A percentile compares a stretch with the other conserved stretches of the same genome.
These are phyloP conservation scores for Arctium lappa DNA, from an alignment of 129 eudicot genomes.

Conservation along the genomic window DNA sequence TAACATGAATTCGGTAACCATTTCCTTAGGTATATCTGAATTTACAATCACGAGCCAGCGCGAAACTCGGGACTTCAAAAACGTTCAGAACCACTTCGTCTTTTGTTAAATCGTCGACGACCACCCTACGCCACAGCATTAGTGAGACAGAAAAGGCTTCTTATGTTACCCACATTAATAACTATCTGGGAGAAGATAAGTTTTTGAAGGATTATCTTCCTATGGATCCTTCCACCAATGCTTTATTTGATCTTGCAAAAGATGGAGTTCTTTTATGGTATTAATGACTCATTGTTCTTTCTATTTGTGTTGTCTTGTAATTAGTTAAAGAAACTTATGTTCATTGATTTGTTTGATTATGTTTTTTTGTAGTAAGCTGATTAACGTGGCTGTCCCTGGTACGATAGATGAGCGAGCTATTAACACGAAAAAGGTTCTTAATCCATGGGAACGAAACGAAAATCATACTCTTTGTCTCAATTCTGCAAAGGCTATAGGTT, in stretches of 20 bases:
- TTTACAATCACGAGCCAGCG: constrained; percentile 44
- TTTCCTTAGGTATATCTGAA: constrained; percentile 40
- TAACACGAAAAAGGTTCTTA: constrained; percentile 51
- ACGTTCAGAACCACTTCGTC: constrained; percentile 48
- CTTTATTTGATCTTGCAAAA: constrained; percentile 49
- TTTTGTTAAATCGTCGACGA: constrained; percentile 55
- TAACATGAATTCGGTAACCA: not conserved
- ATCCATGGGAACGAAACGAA: constrained; percentile 66
- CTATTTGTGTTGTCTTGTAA: not conserved
- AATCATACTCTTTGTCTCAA: constrained; percentile 63
- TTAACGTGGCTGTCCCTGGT: constrained; percentile 64
- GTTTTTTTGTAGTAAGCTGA: constrained; percentile 52
- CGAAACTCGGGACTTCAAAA: constrained; percentile 45
- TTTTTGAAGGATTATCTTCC: constrained; percentile 59
- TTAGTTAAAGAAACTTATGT: not conserved
- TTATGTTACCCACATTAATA: constrained; percentile 60
- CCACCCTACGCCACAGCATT: constrained; percentile 57
- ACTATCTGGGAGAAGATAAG: constrained; percentile 57
- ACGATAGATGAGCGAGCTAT: constrained; percentile 73
- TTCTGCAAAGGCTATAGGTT: constrained; percentile 64
- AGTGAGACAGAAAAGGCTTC: constrained; percentile 59
- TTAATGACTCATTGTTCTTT: not conserved
- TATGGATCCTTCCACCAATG: constrained; percentile 45
- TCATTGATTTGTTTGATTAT: constrained; percentile 13
- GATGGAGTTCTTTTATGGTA: constrained; percentile 72